Conservation (phyloP, 2,329 filamentous ascomycete genomes). For the Fusarium setosum region DNA sequence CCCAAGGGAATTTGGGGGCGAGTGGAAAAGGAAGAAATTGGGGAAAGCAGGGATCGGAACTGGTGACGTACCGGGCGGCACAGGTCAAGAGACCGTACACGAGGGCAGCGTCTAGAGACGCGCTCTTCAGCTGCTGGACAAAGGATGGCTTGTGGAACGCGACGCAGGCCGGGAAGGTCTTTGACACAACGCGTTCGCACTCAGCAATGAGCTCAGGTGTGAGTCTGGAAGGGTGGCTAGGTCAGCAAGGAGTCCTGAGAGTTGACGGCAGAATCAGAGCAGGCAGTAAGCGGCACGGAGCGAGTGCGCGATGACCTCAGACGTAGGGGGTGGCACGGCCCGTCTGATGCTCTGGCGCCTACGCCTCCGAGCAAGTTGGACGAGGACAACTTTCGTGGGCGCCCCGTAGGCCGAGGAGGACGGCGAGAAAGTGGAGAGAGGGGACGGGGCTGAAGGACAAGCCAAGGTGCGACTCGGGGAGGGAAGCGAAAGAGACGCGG, state of each 20-base stretch:
- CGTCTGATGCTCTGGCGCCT: slow-evolving; percentile 36
- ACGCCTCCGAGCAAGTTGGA: slow-evolving; percentile 7
- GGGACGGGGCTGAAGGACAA: slow-evolving; percentile 18
- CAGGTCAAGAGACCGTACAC: slow-evolving; percentile 69
- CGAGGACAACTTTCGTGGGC: slow-evolving; percentile 33
- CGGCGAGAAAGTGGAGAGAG: slow-evolving; percentile 38
- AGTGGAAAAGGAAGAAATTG: slow-evolving; percentile 31
- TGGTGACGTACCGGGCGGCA: slow-evolving; percentile 64
- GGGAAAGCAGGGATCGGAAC: slow-evolving; percentile 25
- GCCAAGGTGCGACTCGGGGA: slow-evolving; percentile 26
- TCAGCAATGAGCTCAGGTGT: slow-evolving; percentile 69
- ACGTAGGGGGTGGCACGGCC: slow-evolving; percentile 37
- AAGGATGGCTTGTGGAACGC: slow-evolving; percentile 73
- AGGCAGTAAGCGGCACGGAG: slow-evolving; percentile 6
- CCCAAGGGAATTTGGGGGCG: slow-evolving; percentile 16
- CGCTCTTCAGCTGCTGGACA: slow-evolving; percentile 69
- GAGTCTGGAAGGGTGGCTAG: slow-evolving; percentile 49
- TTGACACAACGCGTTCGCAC: slow-evolving; percentile 70
- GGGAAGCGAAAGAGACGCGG: slow-evolving; percentile 23
- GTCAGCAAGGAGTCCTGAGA: slow-evolving; percentile 37
- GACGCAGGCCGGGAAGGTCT: slow-evolving; percentile 70
- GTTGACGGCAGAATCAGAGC: slow-evolving; percentile 1
- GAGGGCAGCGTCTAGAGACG: slow-evolving; percentile 65
- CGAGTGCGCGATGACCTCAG: slow-evolving; percentile 13
- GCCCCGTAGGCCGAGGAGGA: slow-evolving; percentile 37